Base-by-base conservation (phyloP, 2,329 filamentous ascomycete genomes). In the Exophiala dermatitidis region DNA sequence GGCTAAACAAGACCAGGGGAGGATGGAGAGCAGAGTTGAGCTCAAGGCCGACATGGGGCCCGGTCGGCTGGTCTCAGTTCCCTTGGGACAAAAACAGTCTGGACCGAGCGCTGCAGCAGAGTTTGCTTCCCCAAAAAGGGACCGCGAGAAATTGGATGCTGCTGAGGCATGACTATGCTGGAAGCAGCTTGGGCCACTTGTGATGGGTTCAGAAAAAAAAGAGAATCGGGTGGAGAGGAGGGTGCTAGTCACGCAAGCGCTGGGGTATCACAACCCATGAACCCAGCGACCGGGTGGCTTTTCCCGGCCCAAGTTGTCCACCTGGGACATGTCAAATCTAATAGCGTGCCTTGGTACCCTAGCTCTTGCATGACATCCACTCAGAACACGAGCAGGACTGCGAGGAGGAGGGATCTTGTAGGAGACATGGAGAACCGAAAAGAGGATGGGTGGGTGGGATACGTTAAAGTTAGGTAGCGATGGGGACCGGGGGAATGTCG, bases 81-180 rank as follows among this genome's bases (percentile, higher is more conserved):
- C 48, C 48, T 45, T 31, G 19, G 48, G 37, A 38, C 44, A 49
- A 37, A 31, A 37, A 46, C 40, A 34, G 51, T 57, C 55, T 57
- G 55, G 55, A 52, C 55, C 55, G 49, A 55, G 56, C 37, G 55
- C 46, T 53, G 52, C 47, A 52, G 36, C 44, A 57, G 48, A 59
- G 50, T 56, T 50, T 56, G 38, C 41, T 49, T 44, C 42, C 40
- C 50, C 50, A 33, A 57, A 57, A 54, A 29, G 51, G 57, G 54
- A 57, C 48, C 45, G 34, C 54, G 40, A 59, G 57, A 59, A 53
- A 59, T 59, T 59, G 49, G 53, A 59, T 28, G 38, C 26, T 57
- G 41, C 46, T 56, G 50, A 59, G 43, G 53, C 47, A 49, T 12
- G 40, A 43, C 57, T 52, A 54, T 50, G 48, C 54, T 55, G 45